Percentiles rank a stretch among this genome's conserved stretches.
Conservation (phyloP, 2,329 filamentous ascomycete genomes). For the Cercospora janseana region DNA sequence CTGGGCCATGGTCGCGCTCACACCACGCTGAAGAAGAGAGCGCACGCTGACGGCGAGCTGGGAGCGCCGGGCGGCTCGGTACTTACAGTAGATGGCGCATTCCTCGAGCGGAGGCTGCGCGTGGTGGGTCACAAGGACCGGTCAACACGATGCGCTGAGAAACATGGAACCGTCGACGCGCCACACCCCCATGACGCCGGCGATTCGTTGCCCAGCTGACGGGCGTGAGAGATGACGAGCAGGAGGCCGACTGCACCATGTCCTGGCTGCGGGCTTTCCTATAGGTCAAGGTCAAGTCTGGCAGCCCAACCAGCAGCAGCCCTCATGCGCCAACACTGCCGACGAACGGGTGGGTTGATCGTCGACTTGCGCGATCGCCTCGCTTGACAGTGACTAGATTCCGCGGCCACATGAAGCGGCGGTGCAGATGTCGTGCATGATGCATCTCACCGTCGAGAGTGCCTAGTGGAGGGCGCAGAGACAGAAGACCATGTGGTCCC, state of each 20-base stretch:
- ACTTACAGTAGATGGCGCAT: constrained; percentile 10
- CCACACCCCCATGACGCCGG: constrained; percentile 7
- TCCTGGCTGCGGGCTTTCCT: constrained; percentile 8
- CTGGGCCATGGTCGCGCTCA: constrained; percentile 15
- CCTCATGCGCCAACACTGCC: constrained; percentile 2
- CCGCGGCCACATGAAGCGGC: constrained; percentile 4
- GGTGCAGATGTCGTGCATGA: constrained; percentile 13
- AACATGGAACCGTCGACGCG: constrained; percentile 1
- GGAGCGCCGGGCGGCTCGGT: background rate
- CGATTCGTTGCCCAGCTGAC: constrained; percentile 1
- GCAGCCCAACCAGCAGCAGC: constrained; percentile 13
- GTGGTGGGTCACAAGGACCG: constrained; percentile 13
- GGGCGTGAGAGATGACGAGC: constrained; percentile 12
- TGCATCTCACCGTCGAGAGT: background rate
- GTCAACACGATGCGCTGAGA: constrained; percentile 10
- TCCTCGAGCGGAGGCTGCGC: background rate
- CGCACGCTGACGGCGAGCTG: background rate
- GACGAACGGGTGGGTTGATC: background rate
- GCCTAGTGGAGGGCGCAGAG: constrained; percentile 2
- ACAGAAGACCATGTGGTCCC: constrained; percentile 11
- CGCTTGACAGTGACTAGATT: too few relatives aligned
- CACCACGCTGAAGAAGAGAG: background rate
- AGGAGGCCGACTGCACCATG: constrained; percentile 13
- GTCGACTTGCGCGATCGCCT: background rate
- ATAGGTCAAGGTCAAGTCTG: constrained; percentile 16